phyloP scores from a whole-genome alignment of 176 grass and related monocot species.

The Tillandsia fasciculata region DNA sequence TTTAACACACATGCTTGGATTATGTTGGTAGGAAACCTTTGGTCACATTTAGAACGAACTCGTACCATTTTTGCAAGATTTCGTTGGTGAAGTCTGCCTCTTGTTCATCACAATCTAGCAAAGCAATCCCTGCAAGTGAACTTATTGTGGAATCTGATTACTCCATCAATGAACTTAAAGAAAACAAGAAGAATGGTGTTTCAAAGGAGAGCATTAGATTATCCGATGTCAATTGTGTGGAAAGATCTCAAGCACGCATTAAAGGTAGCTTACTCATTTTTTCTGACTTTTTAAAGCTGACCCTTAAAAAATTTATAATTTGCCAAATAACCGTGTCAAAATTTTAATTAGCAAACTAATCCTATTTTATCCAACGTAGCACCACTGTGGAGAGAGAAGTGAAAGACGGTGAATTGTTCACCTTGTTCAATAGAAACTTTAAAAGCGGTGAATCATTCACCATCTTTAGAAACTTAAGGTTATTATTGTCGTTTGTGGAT shows the following conservation, averaged over 20 bases:
- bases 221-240: constrained; percentile 13
- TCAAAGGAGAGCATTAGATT: constrained; percentile 20
- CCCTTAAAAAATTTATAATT: too few species aligned
- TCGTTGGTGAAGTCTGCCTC: constrained; percentile 55
- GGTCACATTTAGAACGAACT: constrained; percentile 58
- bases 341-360: too few species aligned
- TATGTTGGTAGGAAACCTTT: constrained; percentile 50
- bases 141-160: constrained; percentile 5
- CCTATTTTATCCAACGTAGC: too few species aligned
- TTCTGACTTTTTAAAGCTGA: not conserved
- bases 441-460: too few species aligned
- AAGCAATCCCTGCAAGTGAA: not conserved
- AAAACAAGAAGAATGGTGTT: not conserved
- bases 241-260: constrained; percentile 9
- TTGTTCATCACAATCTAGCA: constrained; percentile 6
- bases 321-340: too few species aligned
- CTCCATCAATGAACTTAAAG: constrained; percentile 12
- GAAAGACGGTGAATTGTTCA: too few species aligned
- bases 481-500: too few species aligned
- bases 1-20: constrained; percentile 5
- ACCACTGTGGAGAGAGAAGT: too few species aligned
- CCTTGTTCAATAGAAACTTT: too few species aligned
- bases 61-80: constrained; percentile 94
- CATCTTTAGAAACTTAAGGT: too few species aligned
- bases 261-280: constrained; percentile 20